A percentile compares a stretch with the other conserved stretches of the same genome.
phyloP scores from a whole-genome alignment of 2,329 filamentous ascomycete genomes.

The Talaromyces sp. region DNA sequence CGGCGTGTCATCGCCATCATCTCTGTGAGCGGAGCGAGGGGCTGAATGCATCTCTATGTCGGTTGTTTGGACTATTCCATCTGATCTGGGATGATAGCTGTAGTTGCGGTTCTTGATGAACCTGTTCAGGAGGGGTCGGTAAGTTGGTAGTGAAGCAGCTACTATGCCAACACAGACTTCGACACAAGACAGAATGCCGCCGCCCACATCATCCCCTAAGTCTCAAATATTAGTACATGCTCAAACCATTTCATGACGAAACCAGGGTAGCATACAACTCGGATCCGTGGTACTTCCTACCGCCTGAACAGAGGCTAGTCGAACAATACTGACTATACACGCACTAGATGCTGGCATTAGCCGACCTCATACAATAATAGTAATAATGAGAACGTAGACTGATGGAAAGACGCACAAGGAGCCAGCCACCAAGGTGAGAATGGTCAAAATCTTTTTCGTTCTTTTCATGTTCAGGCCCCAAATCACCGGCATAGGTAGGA shows the following conservation, averaged over 20 bases:
- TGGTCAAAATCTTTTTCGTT: not conserved
- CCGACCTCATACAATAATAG: not conserved
- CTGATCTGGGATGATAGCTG: not conserved
- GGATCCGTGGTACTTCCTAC: not conserved
- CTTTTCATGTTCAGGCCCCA: not conserved
- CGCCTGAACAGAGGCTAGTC: not conserved
- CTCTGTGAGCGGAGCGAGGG: not conserved
- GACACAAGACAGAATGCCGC: not conserved
- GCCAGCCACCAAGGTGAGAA: not conserved
- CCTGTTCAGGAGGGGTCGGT: not conserved
- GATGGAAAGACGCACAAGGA: not conserved
- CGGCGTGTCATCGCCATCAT: not conserved
- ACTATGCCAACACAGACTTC: not conserved
- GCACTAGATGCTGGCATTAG: not conserved
- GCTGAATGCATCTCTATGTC: not conserved
- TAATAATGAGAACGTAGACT: not conserved
- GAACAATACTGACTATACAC: not conserved
- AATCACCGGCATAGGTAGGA: not conserved
- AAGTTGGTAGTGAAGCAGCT: not conserved
- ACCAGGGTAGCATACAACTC: not conserved
- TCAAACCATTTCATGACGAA: not conserved
- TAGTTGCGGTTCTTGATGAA: not conserved
- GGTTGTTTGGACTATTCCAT: not conserved
- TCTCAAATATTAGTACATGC: not conserved
- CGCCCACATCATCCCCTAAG: not conserved